Percentiles rank a stretch among this genome's conserved stretches.
These are phyloP conservation scores for Verticillium tricorpus DNA, from an alignment of 2,329 filamentous ascomycete genomes.

Conservation along the genomic window DNA sequence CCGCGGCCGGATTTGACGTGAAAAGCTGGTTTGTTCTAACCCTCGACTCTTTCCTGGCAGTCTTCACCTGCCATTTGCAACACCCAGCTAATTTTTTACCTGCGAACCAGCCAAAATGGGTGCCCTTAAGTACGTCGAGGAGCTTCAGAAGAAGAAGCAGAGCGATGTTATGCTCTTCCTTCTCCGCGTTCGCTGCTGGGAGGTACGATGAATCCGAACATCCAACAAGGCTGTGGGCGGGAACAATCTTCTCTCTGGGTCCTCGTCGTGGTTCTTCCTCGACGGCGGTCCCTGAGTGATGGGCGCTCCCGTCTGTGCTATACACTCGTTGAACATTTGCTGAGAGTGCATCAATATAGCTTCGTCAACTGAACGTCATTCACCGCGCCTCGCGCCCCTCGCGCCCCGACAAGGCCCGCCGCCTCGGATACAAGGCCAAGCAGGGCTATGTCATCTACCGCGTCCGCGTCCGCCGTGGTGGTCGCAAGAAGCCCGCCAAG, in stretches of 20 bases:
- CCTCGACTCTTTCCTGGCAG: not conserved
- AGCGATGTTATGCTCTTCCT: constrained; percentile 99
- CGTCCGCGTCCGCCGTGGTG: constrained; percentile 95
- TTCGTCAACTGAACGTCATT: constrained; percentile 99
- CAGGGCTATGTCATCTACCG: constrained; percentile 99
- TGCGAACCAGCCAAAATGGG: constrained; percentile 73
- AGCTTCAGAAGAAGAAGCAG: constrained; percentile 99
- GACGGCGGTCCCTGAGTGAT: not conserved
- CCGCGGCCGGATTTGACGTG: constrained; percentile 16
- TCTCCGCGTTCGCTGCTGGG: constrained; percentile 99
- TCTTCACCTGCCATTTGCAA: constrained; percentile 4
- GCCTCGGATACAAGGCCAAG: constrained; percentile 99
- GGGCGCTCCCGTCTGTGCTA: constrained; percentile 58
- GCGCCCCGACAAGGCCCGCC: constrained; percentile 99
- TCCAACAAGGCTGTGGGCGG: constrained; percentile 25
- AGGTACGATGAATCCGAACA: constrained; percentile 66
- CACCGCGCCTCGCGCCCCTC: constrained; percentile 98
- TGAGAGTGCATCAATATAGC: constrained; percentile 99
- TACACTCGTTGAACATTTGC: constrained; percentile 99
- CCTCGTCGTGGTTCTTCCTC: constrained; percentile 10
- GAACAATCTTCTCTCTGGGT: constrained; percentile 15
- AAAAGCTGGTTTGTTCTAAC: constrained; percentile 22
- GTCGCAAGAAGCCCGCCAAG: constrained; percentile 91
- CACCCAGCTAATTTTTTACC: not conserved
- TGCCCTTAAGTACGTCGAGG: constrained; percentile 99